Percentiles rank a stretch among this genome's conserved stretches.
Evolutionary conservation across 768 basidiomycete genomes (phyloP).

Genomic region (Boletus pseudopeckii): DNA sequence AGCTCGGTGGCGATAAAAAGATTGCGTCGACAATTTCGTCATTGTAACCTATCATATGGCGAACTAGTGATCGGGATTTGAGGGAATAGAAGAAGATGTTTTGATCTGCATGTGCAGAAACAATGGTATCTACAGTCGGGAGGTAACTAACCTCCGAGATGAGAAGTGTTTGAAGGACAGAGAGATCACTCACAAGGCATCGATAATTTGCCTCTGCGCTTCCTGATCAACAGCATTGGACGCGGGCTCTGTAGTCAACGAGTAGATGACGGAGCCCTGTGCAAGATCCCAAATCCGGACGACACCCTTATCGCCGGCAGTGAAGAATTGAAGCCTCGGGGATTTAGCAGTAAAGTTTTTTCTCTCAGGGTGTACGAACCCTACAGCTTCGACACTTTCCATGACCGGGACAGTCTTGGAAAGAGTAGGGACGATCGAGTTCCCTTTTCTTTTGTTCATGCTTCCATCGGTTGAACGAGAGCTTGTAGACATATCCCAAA

Average conservation of each 20-base stretch:
- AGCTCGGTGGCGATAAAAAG: conserved; percentile 57
- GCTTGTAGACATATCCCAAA: conserved; percentile 72
- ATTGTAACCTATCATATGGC: conserved; percentile 94
- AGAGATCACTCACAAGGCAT: conserved; percentile 67
- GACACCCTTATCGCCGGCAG: conserved; percentile 87
- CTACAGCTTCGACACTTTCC: conserved; percentile 86
- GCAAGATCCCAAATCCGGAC: conserved; percentile 83
- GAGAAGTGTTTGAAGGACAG: conserved; percentile 12
- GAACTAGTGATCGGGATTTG: conserved; percentile 54
- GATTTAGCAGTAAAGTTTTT: conserved; percentile 35
- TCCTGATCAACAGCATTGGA: conserved; percentile 47
- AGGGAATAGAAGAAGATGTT: conserved; percentile 93
- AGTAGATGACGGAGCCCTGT: conserved; percentile 59
- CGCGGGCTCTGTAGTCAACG: conserved; percentile 47
- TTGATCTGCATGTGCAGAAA: conserved; percentile 92
- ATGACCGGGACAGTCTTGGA: conserved; percentile 78
- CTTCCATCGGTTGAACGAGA: conserved; percentile 6
- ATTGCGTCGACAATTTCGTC: conserved; percentile 93
- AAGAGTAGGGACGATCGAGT: conserved; percentile 53
- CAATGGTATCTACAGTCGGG: conserved; percentile 56
- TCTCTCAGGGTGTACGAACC: conserved; percentile 55
- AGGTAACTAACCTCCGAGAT: conserved; percentile 54
- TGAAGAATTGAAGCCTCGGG: conserved; percentile 64
- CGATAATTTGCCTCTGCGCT: conserved; percentile 80
- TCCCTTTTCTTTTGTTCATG: conserved; percentile 37